phyloP scores from a whole-genome alignment of 257 asterid genomes.

The Petunia axillaris region DNA sequence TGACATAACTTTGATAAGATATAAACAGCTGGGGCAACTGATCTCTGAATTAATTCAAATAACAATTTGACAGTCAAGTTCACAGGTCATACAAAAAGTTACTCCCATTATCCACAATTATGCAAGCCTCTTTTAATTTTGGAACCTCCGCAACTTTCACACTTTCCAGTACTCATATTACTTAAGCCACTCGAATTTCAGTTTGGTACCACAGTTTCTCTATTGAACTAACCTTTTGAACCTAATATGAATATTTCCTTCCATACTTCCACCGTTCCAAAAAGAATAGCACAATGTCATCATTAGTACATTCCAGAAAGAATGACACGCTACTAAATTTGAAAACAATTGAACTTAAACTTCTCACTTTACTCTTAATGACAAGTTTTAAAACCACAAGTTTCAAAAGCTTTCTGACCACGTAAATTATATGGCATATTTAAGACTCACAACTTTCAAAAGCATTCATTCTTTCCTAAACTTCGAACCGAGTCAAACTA shows the following conservation, averaged over 20 bases:
- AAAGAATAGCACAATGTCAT: too few relatives aligned
- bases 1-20: not conserved
- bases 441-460: too few relatives aligned
- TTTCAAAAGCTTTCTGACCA: too few relatives aligned
- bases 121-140: not conserved
- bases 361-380: too few relatives aligned
- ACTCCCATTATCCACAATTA: not conserved
- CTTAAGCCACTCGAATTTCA: not conserved
- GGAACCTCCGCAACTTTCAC: not conserved
- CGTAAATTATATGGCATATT: too few relatives aligned
- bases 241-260: not conserved
- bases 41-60: not conserved
- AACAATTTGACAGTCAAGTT: not conserved
- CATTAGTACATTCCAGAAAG: too few relatives aligned
- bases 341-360: too few relatives aligned
- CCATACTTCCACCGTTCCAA: too few relatives aligned
- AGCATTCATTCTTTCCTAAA: too few relatives aligned
- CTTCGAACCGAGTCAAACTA: too few relatives aligned
- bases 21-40: not conserved
- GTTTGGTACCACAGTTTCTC: not conserved
- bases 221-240: not conserved
- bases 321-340: too few relatives aligned
- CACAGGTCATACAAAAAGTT: not conserved
- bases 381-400: too few relatives aligned
- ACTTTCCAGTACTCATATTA: not conserved